Evolutionary conservation across 140 eudicot genomes (phyloP), one percentile per base, ranked within the genome.

Genomic region (Senecio squalidus): DNA sequence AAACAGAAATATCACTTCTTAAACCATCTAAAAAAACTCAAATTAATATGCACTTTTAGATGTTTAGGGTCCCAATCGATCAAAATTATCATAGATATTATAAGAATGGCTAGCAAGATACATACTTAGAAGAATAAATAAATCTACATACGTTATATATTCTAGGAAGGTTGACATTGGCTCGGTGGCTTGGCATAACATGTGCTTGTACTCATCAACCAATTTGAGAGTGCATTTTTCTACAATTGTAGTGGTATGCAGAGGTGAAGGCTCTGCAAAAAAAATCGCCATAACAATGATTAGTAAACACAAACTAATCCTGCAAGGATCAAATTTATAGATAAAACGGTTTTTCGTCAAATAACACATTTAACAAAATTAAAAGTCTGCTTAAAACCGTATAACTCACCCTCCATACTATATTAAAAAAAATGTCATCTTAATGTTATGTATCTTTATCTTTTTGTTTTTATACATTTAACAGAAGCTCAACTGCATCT

Each of bases 151-250:
- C 98, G 94, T 86, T 57, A 82, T 82, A 17, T 91, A 91, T 78
- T 91, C 98, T 55, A 91, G 52, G 72, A 91, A 91, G 59, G 96
- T 91, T 60, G 98, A 86, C 71, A 91, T 55, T 25, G 98, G 98
- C 68, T 91, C 98, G 0, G 98, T 91, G 22, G 98, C 98, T 82
- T 91, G 98, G 72, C 84, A 49, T 65, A 86, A 31, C 96, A 91
- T 91, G 81, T 91, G 96, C 75, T 91, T 91, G 26, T 86, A 86
- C 75, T 91, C 98, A 74, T 91, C 98, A 69, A 91, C 98, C 77
- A 91, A 71, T 65, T 91, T 86, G 53, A 86, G 91, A 24, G 98
- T 91, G 82, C 98, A 91, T 68, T 91, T 91, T 84, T 91, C 98
- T 65, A 91, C 98, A 53, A 91, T 88, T 17, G 98, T 91, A 44